Base-by-base conservation (phyloP, 805 yeast genomes). In the Sungouiella blattae region DNA sequence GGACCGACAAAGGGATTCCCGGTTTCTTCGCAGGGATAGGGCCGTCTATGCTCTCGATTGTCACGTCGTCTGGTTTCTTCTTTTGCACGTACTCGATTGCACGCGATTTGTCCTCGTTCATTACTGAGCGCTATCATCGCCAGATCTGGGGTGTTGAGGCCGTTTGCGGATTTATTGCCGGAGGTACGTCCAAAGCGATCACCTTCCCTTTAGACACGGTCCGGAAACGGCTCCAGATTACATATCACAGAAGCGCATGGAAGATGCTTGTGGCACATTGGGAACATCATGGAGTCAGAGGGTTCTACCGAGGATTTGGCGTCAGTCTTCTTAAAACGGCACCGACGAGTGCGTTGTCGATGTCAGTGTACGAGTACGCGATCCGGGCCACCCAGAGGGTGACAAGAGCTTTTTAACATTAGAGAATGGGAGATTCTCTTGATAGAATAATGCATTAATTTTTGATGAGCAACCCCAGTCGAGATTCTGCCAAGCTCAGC, bases 141-240 rank as follows among this genome's bases (percentile, higher is more conserved):
- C 33, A 39, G 12, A 35, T 69, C 4, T 72, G 74, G 3, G 57
- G 60, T 18, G 48, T 69, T 21, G 81, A 79, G 47, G 77, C 80
- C 5, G 39, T 74, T 23, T 75, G 91, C 55, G 83, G 96, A 29
- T 64, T 87, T 25, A 32, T 77, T 0, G 95, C 96, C 0, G 98
- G 97, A 0, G 67, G 78, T 0, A 46, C 77, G 3, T 75, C 95
- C 9, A 93, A 93, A 56, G 73, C 79, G 0, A 44, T 78, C 0
- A 80, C 87, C 0, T 93, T 87, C 58, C 98, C 98, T 0, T 55
- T 93, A 28, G 98, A 93, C 56, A 77, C 95, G 0, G 55, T 89
- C 2, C 68, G 96, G 15, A 79, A 87, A 50, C 65, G 95, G 25
- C 59, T 83, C 28, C 97, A 91, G 55, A 77, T 89, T 60, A 41